phyloP scores from a whole-genome alignment of 768 basidiomycete genomes.

The Mycena floridula region DNA sequence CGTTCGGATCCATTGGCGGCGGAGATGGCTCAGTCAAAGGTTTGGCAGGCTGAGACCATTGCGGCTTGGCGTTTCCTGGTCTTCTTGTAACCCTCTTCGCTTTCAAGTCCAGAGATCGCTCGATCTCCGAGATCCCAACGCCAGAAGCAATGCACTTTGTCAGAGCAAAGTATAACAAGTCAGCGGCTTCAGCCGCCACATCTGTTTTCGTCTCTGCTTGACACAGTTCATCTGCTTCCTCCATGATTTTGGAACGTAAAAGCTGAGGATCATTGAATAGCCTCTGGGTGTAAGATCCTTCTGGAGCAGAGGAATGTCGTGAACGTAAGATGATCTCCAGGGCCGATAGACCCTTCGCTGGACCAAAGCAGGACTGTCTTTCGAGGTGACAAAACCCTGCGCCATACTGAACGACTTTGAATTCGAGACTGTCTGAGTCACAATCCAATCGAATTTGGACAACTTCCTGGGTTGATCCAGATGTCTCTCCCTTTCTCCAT shows the following conservation, averaged over 20 bases:
- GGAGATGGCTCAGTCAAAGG: slow-evolving; percentile 14
- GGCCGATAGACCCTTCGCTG: slow-evolving; percentile 67
- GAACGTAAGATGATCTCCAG: slow-evolving; percentile 75
- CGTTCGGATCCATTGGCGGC: slow-evolving; percentile 21
- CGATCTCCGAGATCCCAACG: slow-evolving; percentile 78
- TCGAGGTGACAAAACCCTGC: slow-evolving; percentile 92
- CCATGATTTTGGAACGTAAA: slow-evolving; percentile 92
- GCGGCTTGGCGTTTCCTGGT: slow-evolving; percentile 88
- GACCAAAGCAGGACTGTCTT: slow-evolving; percentile 85
- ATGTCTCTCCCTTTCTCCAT: slow-evolving; percentile 97
- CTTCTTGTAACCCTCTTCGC: slow-evolving; percentile 82
- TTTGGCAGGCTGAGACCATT: slow-evolving; percentile 41
- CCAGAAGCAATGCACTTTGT: slow-evolving; percentile 80
- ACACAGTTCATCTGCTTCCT: slow-evolving; percentile 98
- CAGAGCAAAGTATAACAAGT: slow-evolving; percentile 89
- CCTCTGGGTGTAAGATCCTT: slow-evolving; percentile 86
- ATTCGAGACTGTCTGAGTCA: slow-evolving; percentile 88
- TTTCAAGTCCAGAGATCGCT: slow-evolving; percentile 77
- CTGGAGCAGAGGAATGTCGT: slow-evolving; percentile 70
- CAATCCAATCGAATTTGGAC: slow-evolving; percentile 82
- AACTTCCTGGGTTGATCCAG: slow-evolving; percentile 88
- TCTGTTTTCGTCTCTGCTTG: slow-evolving; percentile 72
- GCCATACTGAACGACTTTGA: slow-evolving; percentile 85
- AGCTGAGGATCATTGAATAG: slow-evolving; percentile 79
- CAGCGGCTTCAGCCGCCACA: slow-evolving; percentile 91